Conservation (phyloP, 148 eudicot species). For the Limonium bicolor region DNA sequence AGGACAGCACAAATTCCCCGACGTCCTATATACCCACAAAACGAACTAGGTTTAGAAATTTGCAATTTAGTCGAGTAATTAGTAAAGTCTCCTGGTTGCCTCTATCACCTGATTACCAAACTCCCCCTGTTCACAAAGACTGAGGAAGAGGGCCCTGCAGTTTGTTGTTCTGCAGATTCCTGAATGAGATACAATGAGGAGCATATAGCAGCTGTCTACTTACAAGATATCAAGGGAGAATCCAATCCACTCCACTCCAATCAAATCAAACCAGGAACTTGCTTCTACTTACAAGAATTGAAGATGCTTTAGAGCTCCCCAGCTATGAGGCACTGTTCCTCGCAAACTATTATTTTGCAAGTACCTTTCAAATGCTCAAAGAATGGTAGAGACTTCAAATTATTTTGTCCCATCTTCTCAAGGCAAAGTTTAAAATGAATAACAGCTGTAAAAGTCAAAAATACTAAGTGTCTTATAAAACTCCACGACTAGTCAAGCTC, state of each 20-base stretch:
- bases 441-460: neutral
- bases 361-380: no score
- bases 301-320: constrained; percentile 48
- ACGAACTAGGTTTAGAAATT: constrained; percentile 5
- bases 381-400: no score
- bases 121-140: constrained; percentile 44
- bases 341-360: constrained; percentile 51
- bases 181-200: constrained; percentile 9
- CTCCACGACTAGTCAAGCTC: constrained; percentile 41
- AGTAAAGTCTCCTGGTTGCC: neutral
- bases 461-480: constrained; percentile 37
- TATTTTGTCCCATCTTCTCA: no score
- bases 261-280: no score
- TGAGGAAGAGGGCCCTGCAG: constrained; percentile 59
- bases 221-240: no score
- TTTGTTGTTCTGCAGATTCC: constrained; percentile 63
- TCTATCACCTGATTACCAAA: constrained; percentile 40
- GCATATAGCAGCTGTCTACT: no score
- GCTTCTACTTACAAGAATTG: constrained; percentile 42
- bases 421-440: neutral
- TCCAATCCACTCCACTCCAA: no score
- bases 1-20: constrained; percentile 64
- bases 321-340: constrained; percentile 47
- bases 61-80: neutral
- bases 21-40: constrained; percentile 25